A percentile compares a stretch with the other conserved stretches of the same genome.
Evolutionary conservation across 1,139 yeast species (phyloP).

Genomic region (Suhomyces chickasaworum): DNA sequence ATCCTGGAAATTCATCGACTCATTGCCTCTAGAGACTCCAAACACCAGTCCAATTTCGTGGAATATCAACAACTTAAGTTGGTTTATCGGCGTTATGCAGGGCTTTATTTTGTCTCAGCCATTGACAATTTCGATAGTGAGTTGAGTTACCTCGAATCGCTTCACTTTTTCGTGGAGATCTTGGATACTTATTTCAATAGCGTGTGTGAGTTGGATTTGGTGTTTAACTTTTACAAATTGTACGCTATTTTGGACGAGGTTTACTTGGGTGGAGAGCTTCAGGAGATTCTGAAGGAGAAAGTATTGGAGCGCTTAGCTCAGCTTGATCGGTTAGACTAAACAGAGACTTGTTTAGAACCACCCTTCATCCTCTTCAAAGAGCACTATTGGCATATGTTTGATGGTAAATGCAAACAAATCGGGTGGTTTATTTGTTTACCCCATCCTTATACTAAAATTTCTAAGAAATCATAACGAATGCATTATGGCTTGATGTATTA

Average conservation of each 20-base stretch:
- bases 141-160: conserved; percentile 75
- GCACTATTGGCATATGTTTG: too few relatives aligned
- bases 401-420: too few relatives aligned
- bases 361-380: too few relatives aligned
- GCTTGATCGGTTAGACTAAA: conserved; percentile 48
- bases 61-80: conserved; percentile 73
- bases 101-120: conserved; percentile 80
- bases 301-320: conserved; percentile 55
- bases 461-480: neutral
- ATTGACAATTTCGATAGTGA: conserved; percentile 79
- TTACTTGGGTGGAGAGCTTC: conserved; percentile 76
- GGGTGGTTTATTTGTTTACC: too few relatives aligned
- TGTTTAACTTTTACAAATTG: conserved; percentile 75
- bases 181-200: conserved; percentile 81
- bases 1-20: conserved; percentile 77
- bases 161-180: conserved; percentile 87
- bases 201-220: conserved; percentile 94
- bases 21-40: conserved; percentile 81
- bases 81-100: conserved; percentile 90
- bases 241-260: conserved; percentile 74
- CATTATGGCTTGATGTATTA: neutral
- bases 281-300: conserved; percentile 65
- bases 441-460: too few relatives aligned
- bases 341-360: too few relatives aligned
- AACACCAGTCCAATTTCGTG: conserved; percentile 77